Percentiles rank a stretch among this genome's conserved stretches.
These are phyloP conservation scores for Bremia lactucae DNA, from an alignment of 352 stramenopile species.

Conservation along the genomic window DNA sequence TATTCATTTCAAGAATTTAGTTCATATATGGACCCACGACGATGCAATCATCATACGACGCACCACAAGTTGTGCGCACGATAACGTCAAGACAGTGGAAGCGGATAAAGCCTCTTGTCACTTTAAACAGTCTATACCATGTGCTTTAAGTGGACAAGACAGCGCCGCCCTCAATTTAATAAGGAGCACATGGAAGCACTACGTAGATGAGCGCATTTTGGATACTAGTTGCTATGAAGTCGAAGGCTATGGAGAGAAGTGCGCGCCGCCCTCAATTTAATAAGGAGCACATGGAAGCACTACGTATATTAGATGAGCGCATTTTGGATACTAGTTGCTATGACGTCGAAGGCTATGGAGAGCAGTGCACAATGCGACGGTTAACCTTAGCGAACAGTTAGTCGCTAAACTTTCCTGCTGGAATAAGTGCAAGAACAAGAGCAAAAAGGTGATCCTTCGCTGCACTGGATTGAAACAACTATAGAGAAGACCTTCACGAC, in stretches of 20 bases:
- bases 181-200: slow-evolving; percentile 62
- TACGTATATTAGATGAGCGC: slow-evolving; percentile 41
- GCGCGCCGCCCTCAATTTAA: slow-evolving; percentile 37
- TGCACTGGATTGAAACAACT: slow-evolving; percentile 7
- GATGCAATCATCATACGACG: slow-evolving; percentile 18
- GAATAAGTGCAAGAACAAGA: slow-evolving; percentile 32
- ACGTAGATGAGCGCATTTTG: slow-evolving; percentile 31
- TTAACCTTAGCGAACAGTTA: slow-evolving; percentile 17
- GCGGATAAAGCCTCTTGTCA: no score
- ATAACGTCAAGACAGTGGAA: slow-evolving; percentile 17
- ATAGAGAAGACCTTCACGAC: slow-evolving; percentile 16
- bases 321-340: slow-evolving; percentile 46
- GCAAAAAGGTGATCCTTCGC: slow-evolving; percentile 9
- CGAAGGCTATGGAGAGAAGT: slow-evolving; percentile 50
- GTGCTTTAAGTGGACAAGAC: slow-evolving; percentile 40
- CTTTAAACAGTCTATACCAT: slow-evolving; percentile 14
- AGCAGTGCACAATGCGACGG: slow-evolving; percentile 18
- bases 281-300: slow-evolving; percentile 55
- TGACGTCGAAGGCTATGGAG: slow-evolving; percentile 57
- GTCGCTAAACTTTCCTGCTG: slow-evolving; percentile 23
- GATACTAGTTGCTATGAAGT: slow-evolving; percentile 52
- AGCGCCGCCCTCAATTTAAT: slow-evolving; percentile 48
- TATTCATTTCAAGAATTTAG: no score
- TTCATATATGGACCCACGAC: slow-evolving; percentile 25
- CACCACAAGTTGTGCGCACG: slow-evolving; percentile 12